Evolutionary conservation across 345 rosid genomes (phyloP), one percentile per base, ranked within the genome.

Genomic region (Rhodamnia argentea): DNA sequence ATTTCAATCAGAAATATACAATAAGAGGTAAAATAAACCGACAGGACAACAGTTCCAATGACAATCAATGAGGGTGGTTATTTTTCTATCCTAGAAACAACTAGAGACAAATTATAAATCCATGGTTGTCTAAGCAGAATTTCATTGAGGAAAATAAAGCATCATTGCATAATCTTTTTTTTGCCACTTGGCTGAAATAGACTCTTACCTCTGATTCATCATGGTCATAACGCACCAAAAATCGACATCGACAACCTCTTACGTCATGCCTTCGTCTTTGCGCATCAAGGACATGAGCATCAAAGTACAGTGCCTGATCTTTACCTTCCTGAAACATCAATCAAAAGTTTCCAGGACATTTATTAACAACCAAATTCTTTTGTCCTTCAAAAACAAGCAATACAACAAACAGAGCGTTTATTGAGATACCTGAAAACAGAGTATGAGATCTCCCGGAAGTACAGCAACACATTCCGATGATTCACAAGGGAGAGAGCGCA

Each of bases 381-480:
- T 76, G 52, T 75, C 52, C 47, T 52, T 51, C 37, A 82, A 81
- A 8, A 32, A 86, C 27, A 52, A 52, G 62, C 47, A 53, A 52
- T 22, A 53, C 42, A 10, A 16, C 52, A 26, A 7, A 82, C 7
- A 52, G 23, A 14, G 58, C 13, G 9, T 22, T 18, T 37, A 70
- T 70, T 70, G 81, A 70, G 81, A 70, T 78, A 96, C 99, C 98
- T 96, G 99, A 94, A 98, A 98, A 91, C 99, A 98, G 85, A 98
- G 98, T 51, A 95, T 93, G 87, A 95, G 96, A 90, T 98, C 99
- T 86, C 98, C 99, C 3, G 99, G 95, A 91, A 98, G 98, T 89
- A 98, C 98, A n/a, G 95, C 99, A 90, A 95, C 99, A 88, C 99
- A 98, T 90, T 98, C 99, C 10, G 98, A 93, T 88, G 99, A 95